These are phyloP conservation scores for Taphrina populina DNA, from an alignment of 1,139 yeast species.

Conservation along the genomic window DNA sequence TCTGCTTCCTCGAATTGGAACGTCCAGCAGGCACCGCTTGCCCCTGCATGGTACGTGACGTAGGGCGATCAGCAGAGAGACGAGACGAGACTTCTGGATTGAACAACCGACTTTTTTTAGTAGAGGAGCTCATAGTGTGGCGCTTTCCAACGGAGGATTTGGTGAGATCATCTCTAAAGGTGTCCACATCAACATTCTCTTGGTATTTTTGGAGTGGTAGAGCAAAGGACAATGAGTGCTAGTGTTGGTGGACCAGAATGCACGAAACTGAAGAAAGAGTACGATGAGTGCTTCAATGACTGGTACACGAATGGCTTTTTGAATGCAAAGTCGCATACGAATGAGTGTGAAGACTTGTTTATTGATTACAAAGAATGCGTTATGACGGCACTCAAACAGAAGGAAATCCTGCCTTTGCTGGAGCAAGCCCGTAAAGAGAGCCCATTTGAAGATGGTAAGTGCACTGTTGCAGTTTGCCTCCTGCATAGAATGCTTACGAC, in stretches of 20 bases:
- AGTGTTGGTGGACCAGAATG: slow-evolving; percentile 36
- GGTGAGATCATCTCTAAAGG: too few relatives aligned
- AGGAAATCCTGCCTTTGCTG: slow-evolving; percentile 32
- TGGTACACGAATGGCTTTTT: slow-evolving; percentile 37
- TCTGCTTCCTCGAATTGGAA: too few relatives aligned
- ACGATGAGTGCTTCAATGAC: slow-evolving; percentile 38
- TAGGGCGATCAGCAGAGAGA: too few relatives aligned
- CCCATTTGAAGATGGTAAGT: slow-evolving; percentile 29
- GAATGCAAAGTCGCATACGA: slow-evolving; percentile 32
- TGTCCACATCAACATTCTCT: too few relatives aligned
- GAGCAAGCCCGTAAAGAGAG: slow-evolving; percentile 36
- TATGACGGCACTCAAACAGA: slow-evolving; percentile 28
- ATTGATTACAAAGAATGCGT: slow-evolving; percentile 36
- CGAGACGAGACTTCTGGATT: too few relatives aligned
- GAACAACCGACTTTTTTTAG: too few relatives aligned
- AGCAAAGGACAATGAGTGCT: slow-evolving; percentile 35
- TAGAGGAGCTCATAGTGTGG: too few relatives aligned
- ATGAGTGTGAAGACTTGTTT: slow-evolving; percentile 36
- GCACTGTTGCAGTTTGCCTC: background rate
- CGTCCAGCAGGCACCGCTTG: too few relatives aligned
- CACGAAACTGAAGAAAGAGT: slow-evolving; percentile 34
- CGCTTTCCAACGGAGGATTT: too few relatives aligned
- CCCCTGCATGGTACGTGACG: too few relatives aligned
- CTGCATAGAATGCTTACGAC: background rate
- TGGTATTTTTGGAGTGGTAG: too few relatives aligned